Conservation (phyloP, 2,329 filamentous ascomycete species). For the Leptoxyphium fumago region DNA sequence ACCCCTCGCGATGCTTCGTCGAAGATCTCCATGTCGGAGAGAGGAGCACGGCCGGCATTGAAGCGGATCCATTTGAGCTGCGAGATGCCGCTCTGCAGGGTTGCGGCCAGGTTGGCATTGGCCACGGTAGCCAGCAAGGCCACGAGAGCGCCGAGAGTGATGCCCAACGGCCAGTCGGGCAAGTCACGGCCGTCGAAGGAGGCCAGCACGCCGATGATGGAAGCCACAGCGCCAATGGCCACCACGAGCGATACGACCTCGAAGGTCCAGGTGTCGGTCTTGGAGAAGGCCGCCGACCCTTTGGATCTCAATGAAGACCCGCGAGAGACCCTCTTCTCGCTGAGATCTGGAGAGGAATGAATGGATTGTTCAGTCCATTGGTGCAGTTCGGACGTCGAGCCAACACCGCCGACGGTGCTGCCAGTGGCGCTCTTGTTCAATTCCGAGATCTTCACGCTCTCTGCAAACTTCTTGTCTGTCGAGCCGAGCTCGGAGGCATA, state of each 20-base stretch:
- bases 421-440: background rate
- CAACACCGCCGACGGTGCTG: background rate
- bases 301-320: background rate
- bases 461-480: background rate
- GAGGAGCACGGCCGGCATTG: conserved; percentile 1
- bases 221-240: conserved; percentile 2
- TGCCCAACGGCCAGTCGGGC: conserved; percentile 5
- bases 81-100: conserved; percentile 2
- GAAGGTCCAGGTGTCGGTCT: conserved; percentile 3
- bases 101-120: conserved; percentile 4
- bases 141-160: conserved; percentile 4
- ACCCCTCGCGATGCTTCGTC: conserved; percentile 22
- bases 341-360: background rate
- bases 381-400: background rate
- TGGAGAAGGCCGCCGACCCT: background rate
- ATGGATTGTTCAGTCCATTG: background rate
- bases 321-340: background rate
- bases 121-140: conserved; percentile 3
- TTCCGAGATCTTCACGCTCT: background rate
- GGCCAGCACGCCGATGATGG: conserved; percentile 4
- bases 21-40: conserved; percentile 16
- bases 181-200: conserved; percentile 3
- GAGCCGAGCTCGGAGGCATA: background rate
- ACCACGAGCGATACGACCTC: conserved; percentile 4
- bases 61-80: conserved; percentile 7